Evolutionary conservation across 257 asterid genomes (phyloP).

Genomic region (Nicotiana tabacum): DNA sequence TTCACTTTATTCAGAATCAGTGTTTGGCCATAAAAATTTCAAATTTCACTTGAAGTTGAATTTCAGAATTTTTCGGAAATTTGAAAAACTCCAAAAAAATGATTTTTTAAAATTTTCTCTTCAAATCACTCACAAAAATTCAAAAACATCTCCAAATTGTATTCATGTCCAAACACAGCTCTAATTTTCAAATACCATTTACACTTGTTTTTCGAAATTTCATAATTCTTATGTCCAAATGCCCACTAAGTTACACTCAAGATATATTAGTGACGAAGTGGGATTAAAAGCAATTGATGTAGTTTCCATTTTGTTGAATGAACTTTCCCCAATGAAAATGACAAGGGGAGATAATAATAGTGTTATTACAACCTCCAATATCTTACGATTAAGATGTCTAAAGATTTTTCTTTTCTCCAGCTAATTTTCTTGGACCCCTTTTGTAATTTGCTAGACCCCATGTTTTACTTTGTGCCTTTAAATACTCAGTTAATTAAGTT

Average conservation of each 20-base stretch:
- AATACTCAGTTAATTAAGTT: neutral
- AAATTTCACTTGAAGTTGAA: no score
- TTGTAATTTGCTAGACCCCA: neutral
- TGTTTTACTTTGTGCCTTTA: neutral
- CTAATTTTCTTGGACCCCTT: neutral
- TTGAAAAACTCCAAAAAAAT: no score
- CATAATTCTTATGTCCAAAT: no score
- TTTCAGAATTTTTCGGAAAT: no score
- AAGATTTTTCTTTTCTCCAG: conserved; percentile 9
- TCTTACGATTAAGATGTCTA: neutral
- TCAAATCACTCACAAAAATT: no score
- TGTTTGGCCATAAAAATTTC: no score
- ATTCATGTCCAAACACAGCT: no score
- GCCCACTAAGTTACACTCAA: neutral
- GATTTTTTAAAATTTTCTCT: no score
- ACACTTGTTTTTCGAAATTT: no score
- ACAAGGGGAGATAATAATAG: neutral
- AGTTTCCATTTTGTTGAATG: conserved; percentile 20
- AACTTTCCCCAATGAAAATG: conserved; percentile 13
- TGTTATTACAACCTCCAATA: conserved; percentile 9
- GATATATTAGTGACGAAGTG: neutral
- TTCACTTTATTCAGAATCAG: no score
- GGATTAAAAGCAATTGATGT: neutral
- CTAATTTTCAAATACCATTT: no score
- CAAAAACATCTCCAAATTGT: no score